Percentiles rank a stretch among this genome's conserved stretches.
Conservation (phyloP, 73 alveolate species). For the Tetrahymena elliotti region DNA sequence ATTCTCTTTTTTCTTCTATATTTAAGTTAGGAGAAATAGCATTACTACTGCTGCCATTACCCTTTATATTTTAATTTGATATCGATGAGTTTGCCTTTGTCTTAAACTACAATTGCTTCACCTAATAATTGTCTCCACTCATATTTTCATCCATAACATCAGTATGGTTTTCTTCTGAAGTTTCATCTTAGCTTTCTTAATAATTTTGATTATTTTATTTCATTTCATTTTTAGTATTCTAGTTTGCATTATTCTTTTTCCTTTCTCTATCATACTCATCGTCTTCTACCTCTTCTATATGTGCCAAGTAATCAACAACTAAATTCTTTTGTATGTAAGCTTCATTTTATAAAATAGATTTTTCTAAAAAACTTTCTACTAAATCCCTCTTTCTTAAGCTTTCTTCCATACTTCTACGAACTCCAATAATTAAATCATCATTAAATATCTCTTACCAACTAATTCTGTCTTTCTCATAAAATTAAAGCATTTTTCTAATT, state of each 20-base stretch:
- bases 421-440: slow-evolving; percentile 6
- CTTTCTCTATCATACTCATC: background rate
- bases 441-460: slow-evolving; percentile 24
- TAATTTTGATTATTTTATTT: background rate
- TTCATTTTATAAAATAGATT: slow-evolving; percentile 19
- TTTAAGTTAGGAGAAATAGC: background rate
- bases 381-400: slow-evolving; percentile 5
- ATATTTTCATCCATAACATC: background rate
- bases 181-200: background rate
- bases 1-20: background rate
- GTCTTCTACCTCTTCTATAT: background rate
- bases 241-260: background rate
- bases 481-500: slow-evolving; percentile 13
- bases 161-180: background rate
- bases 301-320: slow-evolving; percentile 4
- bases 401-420: background rate
- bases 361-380: slow-evolving; percentile 26
- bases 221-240: background rate
- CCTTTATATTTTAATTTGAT: no score
- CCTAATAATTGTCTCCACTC: background rate
- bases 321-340: slow-evolving; percentile 11
- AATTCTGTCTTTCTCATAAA: slow-evolving; percentile 24
- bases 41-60: no score
- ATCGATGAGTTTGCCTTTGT: background rate
- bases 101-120: background rate